Percentiles rank a stretch among this genome's conserved stretches.
Conservation (phyloP, 768 basidiomycete genomes). For the Tephrocybe sp. region DNA sequence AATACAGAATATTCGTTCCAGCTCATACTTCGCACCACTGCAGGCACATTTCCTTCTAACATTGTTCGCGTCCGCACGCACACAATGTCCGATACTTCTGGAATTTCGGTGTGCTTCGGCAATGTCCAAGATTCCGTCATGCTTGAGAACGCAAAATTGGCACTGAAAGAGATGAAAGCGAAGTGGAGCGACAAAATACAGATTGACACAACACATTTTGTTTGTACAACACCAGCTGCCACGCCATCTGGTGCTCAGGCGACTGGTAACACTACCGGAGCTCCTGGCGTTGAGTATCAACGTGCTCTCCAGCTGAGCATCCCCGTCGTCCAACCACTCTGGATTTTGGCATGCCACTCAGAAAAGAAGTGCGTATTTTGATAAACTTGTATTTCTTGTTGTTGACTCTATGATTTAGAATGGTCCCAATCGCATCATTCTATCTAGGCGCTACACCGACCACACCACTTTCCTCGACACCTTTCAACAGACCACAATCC, state of each 20-base stretch:
- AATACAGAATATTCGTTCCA: slow-evolving; percentile 92
- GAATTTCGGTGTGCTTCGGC: slow-evolving; percentile 93
- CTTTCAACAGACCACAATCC: slow-evolving; percentile 60
- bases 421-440: slow-evolving; percentile 82
- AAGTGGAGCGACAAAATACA: slow-evolving; percentile 92
- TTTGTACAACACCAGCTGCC: slow-evolving; percentile 86
- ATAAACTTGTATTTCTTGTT: not conserved
- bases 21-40: slow-evolving; percentile 87
- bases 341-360: slow-evolving; percentile 86
- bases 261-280: slow-evolving; percentile 47
- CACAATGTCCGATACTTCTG: slow-evolving; percentile 93
- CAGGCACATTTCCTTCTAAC: slow-evolving; percentile 88
- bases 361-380: slow-evolving; percentile 68
- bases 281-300: slow-evolving; percentile 88
- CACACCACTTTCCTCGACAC: slow-evolving; percentile 37
- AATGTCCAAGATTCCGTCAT: slow-evolving; percentile 75
- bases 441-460: slow-evolving; percentile 73
- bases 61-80: slow-evolving; percentile 83
- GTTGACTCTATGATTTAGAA: slow-evolving; percentile 39
- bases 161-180: slow-evolving; percentile 82
- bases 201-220: slow-evolving; percentile 98
- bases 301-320: slow-evolving; percentile 92
- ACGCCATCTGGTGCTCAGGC: slow-evolving; percentile 57
- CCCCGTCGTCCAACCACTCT: slow-evolving; percentile 92
- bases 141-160: slow-evolving; percentile 78